Conservation (phyloP, 108 stramenopile genomes). For the Chaetoceros tenuissimus region DNA sequence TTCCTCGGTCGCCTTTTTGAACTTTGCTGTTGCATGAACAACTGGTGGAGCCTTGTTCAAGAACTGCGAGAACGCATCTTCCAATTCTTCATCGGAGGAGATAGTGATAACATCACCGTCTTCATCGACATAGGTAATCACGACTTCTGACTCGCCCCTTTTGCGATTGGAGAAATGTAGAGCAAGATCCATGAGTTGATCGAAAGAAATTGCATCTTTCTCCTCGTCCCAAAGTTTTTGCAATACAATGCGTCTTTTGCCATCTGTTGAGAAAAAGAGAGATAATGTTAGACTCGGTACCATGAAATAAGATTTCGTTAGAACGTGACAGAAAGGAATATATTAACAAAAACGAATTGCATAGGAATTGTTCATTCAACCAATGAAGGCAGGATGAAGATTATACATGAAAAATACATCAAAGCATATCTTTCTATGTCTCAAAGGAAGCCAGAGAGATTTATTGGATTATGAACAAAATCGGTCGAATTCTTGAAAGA, state of each 20-base stretch:
- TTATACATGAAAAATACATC: too few species aligned
- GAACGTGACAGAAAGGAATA: too few species aligned
- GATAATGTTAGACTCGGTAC: too few species aligned
- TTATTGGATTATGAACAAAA: too few species aligned
- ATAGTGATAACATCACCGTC: slow-evolving; percentile 66
- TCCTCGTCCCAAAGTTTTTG: neutral
- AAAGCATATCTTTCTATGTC: too few species aligned
- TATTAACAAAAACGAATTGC: too few species aligned
- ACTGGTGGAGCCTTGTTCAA: slow-evolving; percentile 16
- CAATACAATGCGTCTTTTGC: neutral
- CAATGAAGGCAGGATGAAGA: too few species aligned
- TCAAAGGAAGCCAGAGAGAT: too few species aligned
- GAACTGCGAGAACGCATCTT: slow-evolving; percentile 59
- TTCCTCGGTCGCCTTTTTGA: slow-evolving; percentile 17
- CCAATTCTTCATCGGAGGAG: slow-evolving; percentile 51
- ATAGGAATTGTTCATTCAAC: too few species aligned
- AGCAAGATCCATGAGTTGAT: neutral
- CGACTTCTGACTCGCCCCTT: slow-evolving; percentile 7
- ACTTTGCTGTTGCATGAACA: slow-evolving; percentile 36
- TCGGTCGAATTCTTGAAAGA: too few species aligned
- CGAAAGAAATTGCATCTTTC: neutral
- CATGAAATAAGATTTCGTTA: too few species aligned
- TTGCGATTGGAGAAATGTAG: neutral
- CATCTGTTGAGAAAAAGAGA: too few species aligned
- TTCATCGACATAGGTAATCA: slow-evolving; percentile 58